Evolutionary conservation across 306 rosid genomes (phyloP).

Genomic region (Cucumis melo): DNA sequence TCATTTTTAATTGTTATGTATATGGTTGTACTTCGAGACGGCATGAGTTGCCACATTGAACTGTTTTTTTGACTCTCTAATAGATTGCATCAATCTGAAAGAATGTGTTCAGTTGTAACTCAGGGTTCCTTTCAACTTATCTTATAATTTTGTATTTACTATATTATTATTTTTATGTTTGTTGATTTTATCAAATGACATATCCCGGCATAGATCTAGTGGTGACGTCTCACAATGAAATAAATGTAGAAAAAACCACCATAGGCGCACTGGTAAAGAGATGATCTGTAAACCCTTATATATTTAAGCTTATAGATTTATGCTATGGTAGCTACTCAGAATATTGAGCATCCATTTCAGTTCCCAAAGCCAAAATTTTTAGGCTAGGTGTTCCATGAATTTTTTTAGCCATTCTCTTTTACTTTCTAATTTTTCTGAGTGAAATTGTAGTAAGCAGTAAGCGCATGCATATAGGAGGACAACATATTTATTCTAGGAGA

Average conservation of each 20-base stretch:
- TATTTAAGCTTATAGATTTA: not conserved
- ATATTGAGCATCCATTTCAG: not conserved
- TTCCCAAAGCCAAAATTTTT: not conserved
- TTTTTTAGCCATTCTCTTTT: not conserved
- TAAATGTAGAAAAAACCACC: too few relatives aligned
- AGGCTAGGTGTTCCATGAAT: not conserved
- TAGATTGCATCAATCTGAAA: not conserved
- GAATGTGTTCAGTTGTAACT: not conserved
- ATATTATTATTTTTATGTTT: not conserved
- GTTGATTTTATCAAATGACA: not conserved
- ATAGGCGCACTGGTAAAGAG: too few relatives aligned
- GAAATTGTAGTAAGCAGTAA: not conserved
- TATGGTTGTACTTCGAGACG: not conserved
- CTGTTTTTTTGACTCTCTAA: not conserved
- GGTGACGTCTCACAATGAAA: too few relatives aligned
- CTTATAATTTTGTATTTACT: not conserved
- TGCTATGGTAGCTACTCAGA: not conserved
- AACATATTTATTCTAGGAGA: not conserved
- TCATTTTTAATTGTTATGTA: not conserved
- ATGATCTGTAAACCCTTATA: not conserved
- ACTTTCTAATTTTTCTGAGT: not conserved
- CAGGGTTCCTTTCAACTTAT: not conserved
- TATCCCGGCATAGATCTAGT: too few relatives aligned
- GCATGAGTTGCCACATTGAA: not conserved
- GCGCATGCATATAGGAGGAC: not conserved